Conservation (phyloP, 2,329 filamentous ascomycete genomes). For the Alternaria arbusti region DNA sequence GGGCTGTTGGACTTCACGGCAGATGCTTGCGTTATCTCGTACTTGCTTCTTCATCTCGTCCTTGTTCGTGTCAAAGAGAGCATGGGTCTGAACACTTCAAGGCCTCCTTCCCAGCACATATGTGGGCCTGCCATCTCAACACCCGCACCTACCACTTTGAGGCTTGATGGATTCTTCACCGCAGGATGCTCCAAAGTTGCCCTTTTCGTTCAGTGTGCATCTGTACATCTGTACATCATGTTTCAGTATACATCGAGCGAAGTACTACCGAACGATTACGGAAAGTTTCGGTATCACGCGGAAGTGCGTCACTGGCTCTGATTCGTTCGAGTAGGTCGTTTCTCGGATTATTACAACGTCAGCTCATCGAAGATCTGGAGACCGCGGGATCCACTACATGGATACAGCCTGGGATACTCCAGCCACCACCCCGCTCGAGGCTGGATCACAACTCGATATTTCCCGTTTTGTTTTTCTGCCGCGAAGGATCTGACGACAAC, state of each 20-base stretch:
- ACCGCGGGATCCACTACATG: not conserved
- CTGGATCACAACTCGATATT: slow-evolving; percentile 2
- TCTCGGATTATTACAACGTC: not conserved
- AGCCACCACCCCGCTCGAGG: not conserved
- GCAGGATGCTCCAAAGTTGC: not conserved
- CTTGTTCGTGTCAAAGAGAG: not conserved
- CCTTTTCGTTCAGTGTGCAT: not conserved
- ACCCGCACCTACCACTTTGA: not conserved
- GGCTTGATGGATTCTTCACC: not conserved
- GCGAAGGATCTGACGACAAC: slow-evolving; percentile 9
- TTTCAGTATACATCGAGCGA: not conserved
- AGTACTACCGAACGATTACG: not conserved
- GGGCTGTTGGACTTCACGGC: not conserved
- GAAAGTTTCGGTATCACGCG: not conserved
- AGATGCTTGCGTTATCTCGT: not conserved
- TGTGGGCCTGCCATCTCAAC: not conserved
- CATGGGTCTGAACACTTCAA: not conserved
- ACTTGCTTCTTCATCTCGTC: not conserved
- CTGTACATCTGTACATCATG: not conserved
- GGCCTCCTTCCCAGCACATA: not conserved
- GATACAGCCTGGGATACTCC: not conserved
- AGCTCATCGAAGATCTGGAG: not conserved
- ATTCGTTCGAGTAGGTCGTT: not conserved
- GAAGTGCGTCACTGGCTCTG: slow-evolving; percentile 1
- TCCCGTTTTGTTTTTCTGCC: not conserved